Evolutionary conservation across 2,329 filamentous ascomycete species (phyloP), one percentile per base, ranked within the genome.

Genomic region (Rhinocladiella mackenziei): DNA sequence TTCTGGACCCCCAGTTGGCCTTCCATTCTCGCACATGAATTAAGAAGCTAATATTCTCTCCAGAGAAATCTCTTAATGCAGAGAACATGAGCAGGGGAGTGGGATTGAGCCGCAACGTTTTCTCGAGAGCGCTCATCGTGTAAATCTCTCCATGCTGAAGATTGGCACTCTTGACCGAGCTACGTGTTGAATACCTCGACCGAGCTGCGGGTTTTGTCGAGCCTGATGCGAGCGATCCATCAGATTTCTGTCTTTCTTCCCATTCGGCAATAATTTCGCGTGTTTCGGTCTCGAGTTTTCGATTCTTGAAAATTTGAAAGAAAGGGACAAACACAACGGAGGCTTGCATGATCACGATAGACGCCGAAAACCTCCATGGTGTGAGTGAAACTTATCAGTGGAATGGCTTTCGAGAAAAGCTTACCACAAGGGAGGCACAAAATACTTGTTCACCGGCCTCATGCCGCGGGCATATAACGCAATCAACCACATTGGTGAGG

Each of bases 1-100:
- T 39, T 41, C 32, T 37, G 10, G 36, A 23, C 18, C 47, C 38
- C 61, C 64, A 69, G 34, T 55, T 43, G 35, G 59, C 56, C 58
- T 76, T 80, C 76, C 78, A 84, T 45, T 73, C 69, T 2, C 71
- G 66, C 6, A 83, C 73, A 29, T 70, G 67, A 6, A 72, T 76
- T 4, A 85, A 63, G 60, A 85, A 85, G 34, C 80, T 75, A 52
- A 85, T 80, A 58, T 86, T 86, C 60, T 86, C 82, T 10, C 80
- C 81, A 0, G 81, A 84, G 58, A 85, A 84, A 54, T 85, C 82
- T 25, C 75, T 72, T 1, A 77, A 68, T 0, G 81, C 80, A 0
- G 82, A 81, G 59, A 83, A 86, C 39, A 78, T 64, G 43, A 81
- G 77, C 0, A 86, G 70, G 0, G 77, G 76, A 3, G 72, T 67